Percentiles rank a stretch among this genome's conserved stretches.
phyloP scores from a whole-genome alignment of 495 filamentous ascomycete genomes.

The Annulohypoxylon stygium region DNA sequence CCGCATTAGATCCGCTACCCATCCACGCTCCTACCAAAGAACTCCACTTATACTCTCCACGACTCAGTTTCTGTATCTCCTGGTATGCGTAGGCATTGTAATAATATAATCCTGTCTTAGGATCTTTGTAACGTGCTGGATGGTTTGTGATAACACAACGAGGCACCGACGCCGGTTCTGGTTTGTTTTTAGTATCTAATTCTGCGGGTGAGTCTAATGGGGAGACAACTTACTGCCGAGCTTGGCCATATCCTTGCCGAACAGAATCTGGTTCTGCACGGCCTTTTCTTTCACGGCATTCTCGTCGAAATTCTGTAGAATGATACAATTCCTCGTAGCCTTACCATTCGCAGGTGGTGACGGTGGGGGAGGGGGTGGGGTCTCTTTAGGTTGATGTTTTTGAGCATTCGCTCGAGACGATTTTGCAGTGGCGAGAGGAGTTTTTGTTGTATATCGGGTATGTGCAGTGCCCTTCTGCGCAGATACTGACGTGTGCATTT shows the following conservation, averaged over 20 bases:
- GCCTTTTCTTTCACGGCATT: conserved; percentile 66
- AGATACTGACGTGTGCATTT: conserved; percentile 25
- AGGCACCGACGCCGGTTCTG: conserved; percentile 62
- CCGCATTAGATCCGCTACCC: conserved; percentile 69
- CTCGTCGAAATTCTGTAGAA: conserved; percentile 70
- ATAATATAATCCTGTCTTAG: conserved; percentile 81
- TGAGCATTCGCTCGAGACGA: conserved; percentile 42
- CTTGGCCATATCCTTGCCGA: conserved; percentile 66
- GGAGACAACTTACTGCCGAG: conserved; percentile 58
- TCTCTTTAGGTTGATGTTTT: conserved; percentile 45
- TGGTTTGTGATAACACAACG: conserved; percentile 85
- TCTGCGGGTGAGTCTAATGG: neutral
- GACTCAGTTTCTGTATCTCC: conserved; percentile 74
- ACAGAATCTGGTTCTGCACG: conserved; percentile 67
- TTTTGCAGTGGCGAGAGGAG: conserved; percentile 20
- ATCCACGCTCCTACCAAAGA: conserved; percentile 80
- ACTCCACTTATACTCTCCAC: conserved; percentile 80
- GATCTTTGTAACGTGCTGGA: conserved; percentile 81
- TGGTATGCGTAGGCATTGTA: conserved; percentile 79
- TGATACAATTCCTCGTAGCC: conserved; percentile 65
- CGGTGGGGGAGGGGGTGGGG: conserved; percentile 40
- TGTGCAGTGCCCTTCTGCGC: conserved; percentile 11
- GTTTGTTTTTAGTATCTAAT: conserved; percentile 30
- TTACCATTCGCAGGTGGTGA: conserved; percentile 48
- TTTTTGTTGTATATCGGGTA: conserved; percentile 35